Evolutionary conservation across 140 eudicot genomes (phyloP), one percentile per base, ranked within the genome.

Genomic region (Bidens hawaiensis): DNA sequence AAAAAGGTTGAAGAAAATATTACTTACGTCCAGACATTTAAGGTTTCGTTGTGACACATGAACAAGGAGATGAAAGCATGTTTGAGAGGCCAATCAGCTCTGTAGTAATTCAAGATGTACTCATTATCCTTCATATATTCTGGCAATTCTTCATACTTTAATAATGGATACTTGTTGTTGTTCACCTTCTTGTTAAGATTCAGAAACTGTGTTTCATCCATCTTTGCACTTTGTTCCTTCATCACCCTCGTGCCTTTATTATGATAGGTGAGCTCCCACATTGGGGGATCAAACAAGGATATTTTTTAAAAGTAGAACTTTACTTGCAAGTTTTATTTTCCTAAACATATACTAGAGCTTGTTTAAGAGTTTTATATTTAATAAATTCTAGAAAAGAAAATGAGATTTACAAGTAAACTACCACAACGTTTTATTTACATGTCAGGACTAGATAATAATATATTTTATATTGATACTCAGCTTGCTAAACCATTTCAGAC

Each of bases 61-160:
- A 93, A 93, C 26, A 93, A 22, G 78, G 96, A 88, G 72, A 81
- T 71, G 46, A 88, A 70, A 13, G 96, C 99, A 60, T 88, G 81
- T 38, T 68, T 85, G 13, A 88, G 71, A 67, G 99, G 76, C 99
- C 99, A 93, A 19, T 85, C 77, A 43, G 84, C 87, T 73, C 99
- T 76, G 64, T 93, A 93, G 69, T 93, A 77, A 33, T 85, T 76
- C 50, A 79, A 62, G 16, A 93, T 93, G 23, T 45, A 93, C 81
- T 93, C 99, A 58, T 93, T 93, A 58, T 93, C 99, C 78, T 93
- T 88, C 96, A 93, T 88, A 18, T 93, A 88, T 16, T 77, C 90
- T 1, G 99, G 99, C 64, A 93, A 50, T 51, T 93, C 83, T 41
- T 81, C 79, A 66, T 21, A 93, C 1, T 76, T 60, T 30, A 80